Base-by-base conservation (phyloP, 768 basidiomycete genomes). In the Rhodocollybia butyracea region DNA sequence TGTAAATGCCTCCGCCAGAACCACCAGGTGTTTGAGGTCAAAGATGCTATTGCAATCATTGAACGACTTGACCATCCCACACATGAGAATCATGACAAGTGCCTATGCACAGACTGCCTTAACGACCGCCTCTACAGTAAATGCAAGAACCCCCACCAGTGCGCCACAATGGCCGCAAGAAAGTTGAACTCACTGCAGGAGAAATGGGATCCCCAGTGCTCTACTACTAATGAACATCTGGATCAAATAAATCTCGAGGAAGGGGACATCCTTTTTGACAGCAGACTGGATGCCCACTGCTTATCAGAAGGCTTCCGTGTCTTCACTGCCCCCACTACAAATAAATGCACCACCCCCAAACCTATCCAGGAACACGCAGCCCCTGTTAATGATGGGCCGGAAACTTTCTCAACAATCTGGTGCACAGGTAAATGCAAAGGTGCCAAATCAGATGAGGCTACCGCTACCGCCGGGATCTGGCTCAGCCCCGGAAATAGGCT, bases 401-500 rank as follows among this genome's bases (percentile, higher is more conserved):
- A 17, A 7, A 8, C 8, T 36, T 8, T 8, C 34, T 17, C n/a
- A 54, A 54, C 26, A 7, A 27, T 41, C 5, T 24, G 30, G 17
- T 24, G 41, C 17, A 29, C 17, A 17, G 42, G 39, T 5, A 29
- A 7, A 11, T 27, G 10, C 38, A 26, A 17, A 21, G 53, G 62
- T 0, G 68, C 69, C n/a, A 61, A 0, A 60, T n/a, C 57, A 13
- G n/a, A 5, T 0, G 26, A 68, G 13, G 66, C 67, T 0, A 21
- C 0, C 5, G 63, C 64, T 0, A 69, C 69, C 0, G 50, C 57
- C 38, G 61, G 64, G 0, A 59, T 64, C 3, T 66, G 60, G 62
- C 60, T 45, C 34, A 59, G 56, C 5, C 46, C 17, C 11, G 43
- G 60, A 8, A 55, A 66, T 55, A n/a, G 27, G 1, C 45, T 56